These are phyloP conservation scores for Porphyrellus cyaneotinctus DNA, from an alignment of 768 basidiomycete species.

Conservation along the genomic window DNA sequence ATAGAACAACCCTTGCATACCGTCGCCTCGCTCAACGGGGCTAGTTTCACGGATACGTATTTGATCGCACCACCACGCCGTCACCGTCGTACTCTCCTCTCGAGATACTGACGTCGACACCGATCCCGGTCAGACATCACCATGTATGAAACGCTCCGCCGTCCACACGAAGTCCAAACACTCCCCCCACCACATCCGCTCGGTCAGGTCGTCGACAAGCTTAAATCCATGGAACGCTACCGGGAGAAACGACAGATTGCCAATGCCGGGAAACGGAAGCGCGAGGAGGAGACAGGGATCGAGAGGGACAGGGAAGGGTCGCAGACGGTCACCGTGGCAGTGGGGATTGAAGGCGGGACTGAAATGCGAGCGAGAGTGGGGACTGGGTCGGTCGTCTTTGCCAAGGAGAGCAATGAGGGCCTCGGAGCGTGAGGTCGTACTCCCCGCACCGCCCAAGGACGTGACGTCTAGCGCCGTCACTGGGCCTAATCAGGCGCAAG, in stretches of 20 bases:
- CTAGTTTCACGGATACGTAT: conserved; percentile 77
- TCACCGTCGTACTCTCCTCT: not conserved
- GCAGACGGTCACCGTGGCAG: no score
- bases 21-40: conserved; percentile 78
- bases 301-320: not conserved
- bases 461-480: conserved; percentile 1
- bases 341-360: no score
- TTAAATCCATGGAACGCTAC: conserved; percentile 69
- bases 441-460: not conserved
- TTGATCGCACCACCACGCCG: not conserved
- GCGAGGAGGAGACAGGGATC: conserved; percentile 21
- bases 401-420: not conserved
- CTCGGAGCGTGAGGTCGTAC: conserved; percentile 3
- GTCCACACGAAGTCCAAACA: conserved; percentile 77
- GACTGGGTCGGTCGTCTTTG: conserved; percentile 15
- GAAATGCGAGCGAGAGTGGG: conserved; percentile 38
- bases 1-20: conserved; percentile 97
- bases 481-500: conserved; percentile 10
- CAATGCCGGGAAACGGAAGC: conserved; percentile 47
- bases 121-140: conserved; percentile 60
- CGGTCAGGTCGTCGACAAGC: conserved; percentile 52
- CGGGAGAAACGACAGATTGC: conserved; percentile 85
- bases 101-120: not conserved
- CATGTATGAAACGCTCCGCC: conserved; percentile 90
- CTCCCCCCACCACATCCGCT: conserved; percentile 52